Base-by-base conservation (phyloP, 2,329 filamentous ascomycete species). In the Ascomycota sp. region DNA sequence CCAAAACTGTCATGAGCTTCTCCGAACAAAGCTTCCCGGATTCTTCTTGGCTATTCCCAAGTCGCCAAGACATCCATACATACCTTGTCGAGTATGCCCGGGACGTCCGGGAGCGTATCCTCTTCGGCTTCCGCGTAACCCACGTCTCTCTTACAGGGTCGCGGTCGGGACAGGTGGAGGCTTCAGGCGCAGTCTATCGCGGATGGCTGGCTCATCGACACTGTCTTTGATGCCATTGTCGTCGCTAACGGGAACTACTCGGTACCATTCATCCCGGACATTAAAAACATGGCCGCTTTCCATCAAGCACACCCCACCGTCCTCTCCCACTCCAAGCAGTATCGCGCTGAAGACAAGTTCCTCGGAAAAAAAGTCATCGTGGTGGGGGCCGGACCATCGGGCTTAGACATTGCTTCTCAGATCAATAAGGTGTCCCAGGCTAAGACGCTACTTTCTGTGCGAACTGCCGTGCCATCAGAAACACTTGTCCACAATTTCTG, bases 321-420 rank as follows among this genome's bases (percentile, higher is more conserved):
- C 3, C 68, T 86, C 26, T 63, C 61, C 2, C 80, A 89, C 50
- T 82, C 83, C 1, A 93, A 89, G 47, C 69, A 71, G 33, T 95
- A 83, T 45, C 72, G 83, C 25, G 62, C 52, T 0, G 65, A 79
- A 0, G 62, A 68, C 12, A 43, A 56, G 0, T 93, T 75, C 42
- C 45, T 47, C 1, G 61, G 57, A 31, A 77, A 78, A 47, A 91
- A 80, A 49, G 78, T 89, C 8, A 51, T 94, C 5, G 64, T 94
- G 0, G 71, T 94, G 0, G 86, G 86, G 8, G 89, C 81, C 42
- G 76, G 76, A 1, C 77, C 83, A 0, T 92, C 81, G 0, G 86
- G 82, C 0, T 54, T 82, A 11, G 86, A 95, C 43, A 81, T 95
- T 40, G 75, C 75, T 11, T 55, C 61, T 2, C 86, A 94, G 46